Percentiles rank a stretch among this genome's conserved stretches.
Conservation (phyloP, 257 asterid genomes). For the Solanum appendiculatum region DNA sequence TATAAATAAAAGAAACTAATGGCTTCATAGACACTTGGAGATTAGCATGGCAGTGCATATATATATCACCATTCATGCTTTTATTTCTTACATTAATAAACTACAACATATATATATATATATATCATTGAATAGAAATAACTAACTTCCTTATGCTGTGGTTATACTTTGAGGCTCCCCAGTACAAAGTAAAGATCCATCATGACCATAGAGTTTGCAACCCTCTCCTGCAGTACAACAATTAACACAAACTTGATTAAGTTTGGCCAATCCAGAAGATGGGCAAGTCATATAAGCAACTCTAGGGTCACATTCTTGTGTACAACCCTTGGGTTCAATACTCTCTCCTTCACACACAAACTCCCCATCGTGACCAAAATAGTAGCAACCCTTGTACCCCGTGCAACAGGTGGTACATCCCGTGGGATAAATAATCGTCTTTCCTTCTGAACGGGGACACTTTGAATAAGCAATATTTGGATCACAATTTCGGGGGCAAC, state of each 20-base stretch:
- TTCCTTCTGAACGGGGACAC: not conserved
- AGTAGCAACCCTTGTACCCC: not conserved
- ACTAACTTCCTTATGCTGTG: not conserved
- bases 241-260: not conserved
- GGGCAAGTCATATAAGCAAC: slow-evolving; percentile 11
- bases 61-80: not conserved
- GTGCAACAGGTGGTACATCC: not conserved
- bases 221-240: slow-evolving; percentile 4
- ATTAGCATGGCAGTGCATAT: not conserved
- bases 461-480: not conserved
- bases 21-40: not conserved
- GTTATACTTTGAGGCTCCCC: not conserved
- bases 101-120: not conserved
- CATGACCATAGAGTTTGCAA: not conserved
- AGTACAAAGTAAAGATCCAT: not conserved
- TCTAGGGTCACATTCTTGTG: not conserved
- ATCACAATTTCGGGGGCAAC: not conserved
- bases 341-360: not conserved
- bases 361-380: not conserved
- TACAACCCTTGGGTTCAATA: not conserved
- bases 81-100: not conserved
- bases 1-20: too few relatives aligned
- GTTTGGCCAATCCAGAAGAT: not conserved
- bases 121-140: not conserved
- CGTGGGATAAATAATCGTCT: not conserved